Evolutionary conservation across 345 rosid species (phyloP).

Genomic region (Cardamine chenopodiifolia): DNA sequence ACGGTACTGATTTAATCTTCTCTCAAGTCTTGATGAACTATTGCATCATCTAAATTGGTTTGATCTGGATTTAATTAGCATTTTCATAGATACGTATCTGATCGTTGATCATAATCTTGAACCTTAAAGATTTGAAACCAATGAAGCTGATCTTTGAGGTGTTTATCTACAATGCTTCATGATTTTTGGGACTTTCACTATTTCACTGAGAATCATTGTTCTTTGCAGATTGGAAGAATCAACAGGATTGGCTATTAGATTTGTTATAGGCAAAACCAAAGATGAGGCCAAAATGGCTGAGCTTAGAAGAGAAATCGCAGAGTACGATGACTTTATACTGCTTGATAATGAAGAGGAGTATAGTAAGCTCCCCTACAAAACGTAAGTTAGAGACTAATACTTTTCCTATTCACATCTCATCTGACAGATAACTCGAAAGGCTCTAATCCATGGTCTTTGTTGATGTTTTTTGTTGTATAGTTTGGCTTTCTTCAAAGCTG

Average conservation of each 20-base stretch:
- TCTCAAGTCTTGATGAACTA: background rate
- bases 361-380: constrained; percentile 97
- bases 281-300: constrained; percentile 61
- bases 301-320: constrained; percentile 70
- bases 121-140: background rate
- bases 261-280: constrained; percentile 72
- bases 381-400: constrained; percentile 58
- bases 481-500: constrained; percentile 87
- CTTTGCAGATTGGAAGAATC: constrained; percentile 78
- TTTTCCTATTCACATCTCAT: background rate
- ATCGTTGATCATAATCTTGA: constrained; percentile 9
- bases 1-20: constrained; percentile 51
- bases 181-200: background rate
- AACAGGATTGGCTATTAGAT: constrained; percentile 80
- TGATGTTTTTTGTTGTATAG: constrained; percentile 41
- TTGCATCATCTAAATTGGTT: constrained; percentile 6
- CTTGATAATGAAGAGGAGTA: constrained; percentile 95
- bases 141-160: background rate
- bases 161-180: background rate
- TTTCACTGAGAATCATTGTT: background rate
- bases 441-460: constrained; percentile 8
- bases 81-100: constrained; percentile 3
- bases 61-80: constrained; percentile 19
- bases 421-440: background rate
- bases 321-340: constrained; percentile 81